Evolutionary conservation across 805 yeast species (phyloP).

Genomic region (Metschnikowia sp.): DNA sequence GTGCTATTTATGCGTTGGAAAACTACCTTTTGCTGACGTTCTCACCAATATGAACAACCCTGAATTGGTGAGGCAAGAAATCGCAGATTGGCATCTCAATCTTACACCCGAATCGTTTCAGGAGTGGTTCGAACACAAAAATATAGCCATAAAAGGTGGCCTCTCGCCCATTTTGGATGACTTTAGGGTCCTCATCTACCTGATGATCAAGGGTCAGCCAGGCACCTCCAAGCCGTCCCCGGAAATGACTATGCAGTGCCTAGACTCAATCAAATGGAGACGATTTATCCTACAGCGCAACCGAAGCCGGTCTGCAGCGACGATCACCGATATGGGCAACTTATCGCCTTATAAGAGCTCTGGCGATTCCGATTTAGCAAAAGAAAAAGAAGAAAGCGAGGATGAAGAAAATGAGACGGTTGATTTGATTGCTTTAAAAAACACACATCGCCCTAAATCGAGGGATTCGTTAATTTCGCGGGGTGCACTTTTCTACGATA

Average conservation of each 20-base stretch:
- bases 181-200: constrained; percentile 23
- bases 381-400: not conserved
- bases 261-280: constrained; percentile 23
- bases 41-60: constrained; percentile 24
- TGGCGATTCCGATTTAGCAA: not conserved
- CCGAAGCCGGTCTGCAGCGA: constrained; percentile 20
- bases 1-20: constrained; percentile 68
- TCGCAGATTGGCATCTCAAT: constrained; percentile 29
- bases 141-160: not conserved
- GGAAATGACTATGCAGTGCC: constrained; percentile 17
- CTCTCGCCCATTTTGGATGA: constrained; percentile 9
- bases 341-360: not conserved
- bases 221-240: constrained; percentile 8
- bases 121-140: constrained; percentile 24
- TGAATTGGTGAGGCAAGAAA: constrained; percentile 23
- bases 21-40: constrained; percentile 50
- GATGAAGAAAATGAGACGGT: not conserved
- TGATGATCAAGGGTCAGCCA: constrained; percentile 30
- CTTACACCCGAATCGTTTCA: constrained; percentile 20
- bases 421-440: not conserved
- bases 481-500: not conserved
- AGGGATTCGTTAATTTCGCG: too few relatives aligned
- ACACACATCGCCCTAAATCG: too few relatives aligned
- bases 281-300: constrained; percentile 9
- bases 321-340: constrained; percentile 7